These are phyloP conservation scores for Mucor piriformis DNA, from an alignment of 371 early-diverging fungal species.

Conservation along the genomic window DNA sequence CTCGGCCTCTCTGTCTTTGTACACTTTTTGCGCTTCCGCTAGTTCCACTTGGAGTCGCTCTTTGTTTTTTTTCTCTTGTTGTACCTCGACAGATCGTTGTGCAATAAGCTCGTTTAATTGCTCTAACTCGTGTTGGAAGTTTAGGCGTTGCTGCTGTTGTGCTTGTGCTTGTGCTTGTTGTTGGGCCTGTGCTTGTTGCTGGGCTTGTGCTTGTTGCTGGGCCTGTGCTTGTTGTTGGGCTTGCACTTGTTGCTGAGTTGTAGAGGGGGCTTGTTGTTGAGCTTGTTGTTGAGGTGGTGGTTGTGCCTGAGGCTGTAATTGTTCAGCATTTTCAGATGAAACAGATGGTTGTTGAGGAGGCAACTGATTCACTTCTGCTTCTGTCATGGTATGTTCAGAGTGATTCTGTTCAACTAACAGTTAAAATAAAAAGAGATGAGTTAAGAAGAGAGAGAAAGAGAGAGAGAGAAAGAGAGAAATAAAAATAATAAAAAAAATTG, in stretches of 20 bases:
- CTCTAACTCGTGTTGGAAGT: slow-evolving; percentile 40
- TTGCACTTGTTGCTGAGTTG: no score
- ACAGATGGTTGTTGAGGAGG: background rate
- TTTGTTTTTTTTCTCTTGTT: slow-evolving; percentile 36
- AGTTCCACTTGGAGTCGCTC: slow-evolving; percentile 35
- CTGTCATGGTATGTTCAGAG: slow-evolving; percentile 1
- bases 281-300: background rate
- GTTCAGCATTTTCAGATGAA: background rate
- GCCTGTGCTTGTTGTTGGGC: background rate
- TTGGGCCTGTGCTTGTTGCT: background rate
- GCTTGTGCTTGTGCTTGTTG: background rate
- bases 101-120: slow-evolving; percentile 38
- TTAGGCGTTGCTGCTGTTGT: slow-evolving; percentile 3
- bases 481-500: background rate
- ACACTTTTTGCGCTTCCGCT: slow-evolving; percentile 37
- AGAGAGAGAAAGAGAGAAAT: slow-evolving; percentile 5
- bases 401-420: background rate
- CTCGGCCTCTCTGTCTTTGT: slow-evolving; percentile 46
- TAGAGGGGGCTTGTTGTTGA: background rate
- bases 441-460: slow-evolving; percentile 2
- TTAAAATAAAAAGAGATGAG: background rate
- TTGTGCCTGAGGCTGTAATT: background rate
- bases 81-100: slow-evolving; percentile 31
- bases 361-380: background rate
- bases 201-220: background rate